A percentile compares a stretch with the other conserved stretches of the same genome.
These are phyloP conservation scores for Mucor circinelloides DNA, from an alignment of 371 early-diverging fungal genomes.

Conservation along the genomic window DNA sequence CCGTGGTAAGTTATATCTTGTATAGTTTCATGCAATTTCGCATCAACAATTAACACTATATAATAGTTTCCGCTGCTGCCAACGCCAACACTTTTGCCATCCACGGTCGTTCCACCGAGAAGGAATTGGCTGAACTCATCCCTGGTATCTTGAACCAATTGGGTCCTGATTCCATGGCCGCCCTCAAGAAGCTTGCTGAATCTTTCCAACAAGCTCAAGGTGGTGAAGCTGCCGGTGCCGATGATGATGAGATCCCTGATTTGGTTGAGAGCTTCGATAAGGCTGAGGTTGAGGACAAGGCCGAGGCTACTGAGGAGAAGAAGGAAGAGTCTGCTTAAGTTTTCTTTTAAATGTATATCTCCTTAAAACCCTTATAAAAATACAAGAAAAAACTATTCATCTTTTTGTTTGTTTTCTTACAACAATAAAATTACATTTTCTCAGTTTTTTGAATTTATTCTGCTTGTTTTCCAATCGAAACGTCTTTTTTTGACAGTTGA, in stretches of 20 bases:
- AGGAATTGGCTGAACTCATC: slow-evolving; percentile 90
- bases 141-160: slow-evolving; percentile 95
- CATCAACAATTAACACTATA: too few relatives aligned
- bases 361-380: not conserved
- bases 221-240: slow-evolving; percentile 50
- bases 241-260: slow-evolving; percentile 79
- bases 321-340: slow-evolving; percentile 28
- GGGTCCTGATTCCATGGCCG: slow-evolving; percentile 91
- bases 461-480: too few relatives aligned
- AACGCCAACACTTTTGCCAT: slow-evolving; percentile 92
- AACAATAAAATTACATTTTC: not conserved
- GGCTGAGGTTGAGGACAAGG: slow-evolving; percentile 51
- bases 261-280: slow-evolving; percentile 69
- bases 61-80: slow-evolving; percentile 80
- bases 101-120: slow-evolving; percentile 85
- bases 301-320: slow-evolving; percentile 40
- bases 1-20: slow-evolving; percentile 64
- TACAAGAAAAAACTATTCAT: not conserved
- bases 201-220: slow-evolving; percentile 72
- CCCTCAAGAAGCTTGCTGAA: slow-evolving; percentile 88
- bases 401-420: not conserved
- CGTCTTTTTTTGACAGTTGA: too few relatives aligned
- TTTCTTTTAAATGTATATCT: slow-evolving; percentile 1
- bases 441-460: too few relatives aligned
- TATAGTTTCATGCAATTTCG: not conserved